Evolutionary conservation across 345 rosid genomes (phyloP), one percentile per base, ranked within the genome.

Genomic region (Citrus sinensis): DNA sequence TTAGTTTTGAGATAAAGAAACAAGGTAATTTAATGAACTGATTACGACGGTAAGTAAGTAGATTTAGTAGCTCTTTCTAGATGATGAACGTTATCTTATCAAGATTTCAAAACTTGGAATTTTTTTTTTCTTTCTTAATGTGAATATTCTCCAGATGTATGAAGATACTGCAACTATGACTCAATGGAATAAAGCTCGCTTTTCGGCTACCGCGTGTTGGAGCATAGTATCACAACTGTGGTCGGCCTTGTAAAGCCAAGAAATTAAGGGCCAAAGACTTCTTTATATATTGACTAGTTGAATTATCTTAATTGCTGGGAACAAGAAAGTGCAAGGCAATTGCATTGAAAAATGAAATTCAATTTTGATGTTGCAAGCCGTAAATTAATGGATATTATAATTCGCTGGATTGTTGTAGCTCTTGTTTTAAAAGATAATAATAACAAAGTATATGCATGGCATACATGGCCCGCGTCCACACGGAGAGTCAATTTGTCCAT

Each of bases 211-310:
- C 40, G 69, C 59, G 67, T 60, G 24, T 22, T 74, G 22, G 27
- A 60, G n/a, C 8, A 74, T 1, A 40, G 0, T 6, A 62, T n/a
- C 10, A 61, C 67, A 29, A 61, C 5, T 30, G 42, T 49, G 42
- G 78, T 64, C 49, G 71, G 78, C 71, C 32, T 13, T 10, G n/a
- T 64, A 75, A 64, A 46, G 59, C 58, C 56, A 70, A 70, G 61
- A 27, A 51, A 49, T 7, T 9, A 27, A 27, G 27, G 6, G 49
- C n/a, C 40, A 14, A 46, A 34, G 25, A 66, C 42, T 19, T 67
- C 0, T 10, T 65, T 65, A n/a, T n/a, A n/a, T n/a, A 2, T 71
- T 54, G 62, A 71, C 63, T 5, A 5, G 58, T 5, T 54, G 58
- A 51, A 16, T 51, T 4, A 51, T 51, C 6, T 35, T 51, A 51